Evolutionary conservation across 129 eudicot genomes (phyloP).

Genomic region (Helichrysum umbraculigerum): DNA sequence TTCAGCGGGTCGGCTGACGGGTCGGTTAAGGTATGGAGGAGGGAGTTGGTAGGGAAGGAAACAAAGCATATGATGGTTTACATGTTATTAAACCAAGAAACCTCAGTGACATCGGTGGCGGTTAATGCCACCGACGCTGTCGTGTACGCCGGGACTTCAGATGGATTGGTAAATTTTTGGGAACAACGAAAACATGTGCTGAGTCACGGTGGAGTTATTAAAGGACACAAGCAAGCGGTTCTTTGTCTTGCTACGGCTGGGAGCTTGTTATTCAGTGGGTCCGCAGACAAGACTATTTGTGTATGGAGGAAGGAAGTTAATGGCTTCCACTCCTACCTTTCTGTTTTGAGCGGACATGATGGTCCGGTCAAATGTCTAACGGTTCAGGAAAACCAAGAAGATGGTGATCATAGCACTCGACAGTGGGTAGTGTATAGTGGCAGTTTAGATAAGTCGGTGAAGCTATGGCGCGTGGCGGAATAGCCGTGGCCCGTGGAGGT

Average conservation of each 20-base stretch:
- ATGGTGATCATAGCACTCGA: conserved; percentile 12
- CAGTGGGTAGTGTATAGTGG: conserved; percentile 75
- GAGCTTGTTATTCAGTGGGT: conserved; percentile 64
- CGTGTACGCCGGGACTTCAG: conserved; percentile 65
- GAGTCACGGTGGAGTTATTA: conserved; percentile 62
- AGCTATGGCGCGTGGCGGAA: conserved; percentile 67
- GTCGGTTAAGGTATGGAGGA: conserved; percentile 81
- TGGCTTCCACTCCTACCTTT: conserved; percentile 53
- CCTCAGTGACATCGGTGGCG: conserved; percentile 70
- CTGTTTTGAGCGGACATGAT: conserved; percentile 62
- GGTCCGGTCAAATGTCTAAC: conserved; percentile 83
- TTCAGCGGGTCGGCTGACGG: conserved; percentile 94
- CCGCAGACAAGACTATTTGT: conserved; percentile 73
- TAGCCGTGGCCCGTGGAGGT: conserved; percentile 39
- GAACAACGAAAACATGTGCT: conserved; percentile 48
- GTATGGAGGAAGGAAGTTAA: conserved; percentile 68
- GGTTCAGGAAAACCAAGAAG: conserved; percentile 41
- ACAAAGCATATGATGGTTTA: conserved; percentile 54
- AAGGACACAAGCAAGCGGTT: conserved; percentile 77
- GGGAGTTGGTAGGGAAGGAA: conserved; percentile 56
- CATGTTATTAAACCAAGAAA: conserved; percentile 54
- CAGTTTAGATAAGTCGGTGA: conserved; percentile 72
- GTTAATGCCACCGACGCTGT: conserved; percentile 36
- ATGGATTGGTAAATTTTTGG: conserved; percentile 73
- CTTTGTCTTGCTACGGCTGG: conserved; percentile 67